Conservation (phyloP, 257 asterid genomes). For the Solanum infundibuliforme region DNA sequence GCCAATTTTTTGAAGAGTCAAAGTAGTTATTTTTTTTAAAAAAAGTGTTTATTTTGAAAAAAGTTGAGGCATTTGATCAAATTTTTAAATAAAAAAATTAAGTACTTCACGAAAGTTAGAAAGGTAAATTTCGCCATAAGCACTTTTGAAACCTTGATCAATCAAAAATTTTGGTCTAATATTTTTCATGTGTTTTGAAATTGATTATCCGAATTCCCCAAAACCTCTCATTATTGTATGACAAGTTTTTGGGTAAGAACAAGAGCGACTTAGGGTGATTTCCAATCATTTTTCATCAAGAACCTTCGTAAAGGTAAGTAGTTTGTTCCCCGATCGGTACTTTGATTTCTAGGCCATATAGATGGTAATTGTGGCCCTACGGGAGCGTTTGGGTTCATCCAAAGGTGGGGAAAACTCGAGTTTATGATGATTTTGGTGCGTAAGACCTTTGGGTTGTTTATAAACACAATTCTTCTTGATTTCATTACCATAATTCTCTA, state of each 20-base stretch:
- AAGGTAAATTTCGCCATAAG: not conserved
- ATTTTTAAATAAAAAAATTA: too few relatives aligned
- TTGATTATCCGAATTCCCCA: not conserved
- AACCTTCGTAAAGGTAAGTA: not conserved
- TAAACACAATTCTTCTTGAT: not conserved
- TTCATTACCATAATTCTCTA: too few relatives aligned
- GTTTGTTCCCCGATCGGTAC: not conserved
- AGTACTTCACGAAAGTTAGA: too few relatives aligned
- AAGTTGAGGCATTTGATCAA: not conserved
- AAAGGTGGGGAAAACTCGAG: not conserved
- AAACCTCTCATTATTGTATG: not conserved
- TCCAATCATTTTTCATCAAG: too few relatives aligned
- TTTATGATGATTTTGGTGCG: not conserved
- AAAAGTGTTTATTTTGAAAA: too few relatives aligned
- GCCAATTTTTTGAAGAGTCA: not conserved
- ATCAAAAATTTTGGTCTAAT: too few relatives aligned
- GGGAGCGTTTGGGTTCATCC: not conserved
- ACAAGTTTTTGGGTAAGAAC: not conserved
- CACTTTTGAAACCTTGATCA: not conserved
- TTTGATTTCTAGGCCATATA: not conserved
- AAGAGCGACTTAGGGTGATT: not conserved
- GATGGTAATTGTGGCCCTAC: not conserved
- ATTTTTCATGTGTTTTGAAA: not conserved
- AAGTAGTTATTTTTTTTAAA: too few relatives aligned
- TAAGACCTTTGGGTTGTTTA: not conserved